A percentile compares a stretch with the other conserved stretches of the same genome.
phyloP scores from a whole-genome alignment of 2,329 filamentous ascomycete genomes.

The Alternaria triticimaculans region DNA sequence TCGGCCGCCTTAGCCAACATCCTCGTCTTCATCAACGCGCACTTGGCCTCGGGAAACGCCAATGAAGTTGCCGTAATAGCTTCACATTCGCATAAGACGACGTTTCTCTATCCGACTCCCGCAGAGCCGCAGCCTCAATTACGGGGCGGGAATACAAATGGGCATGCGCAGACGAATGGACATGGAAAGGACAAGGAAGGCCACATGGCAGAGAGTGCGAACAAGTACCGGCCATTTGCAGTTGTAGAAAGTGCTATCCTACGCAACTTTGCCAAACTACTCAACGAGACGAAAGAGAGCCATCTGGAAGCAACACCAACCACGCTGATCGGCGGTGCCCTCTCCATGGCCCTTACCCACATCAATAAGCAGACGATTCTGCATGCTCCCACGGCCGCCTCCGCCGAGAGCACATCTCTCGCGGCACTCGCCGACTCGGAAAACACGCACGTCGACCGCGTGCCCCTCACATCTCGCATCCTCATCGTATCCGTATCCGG shows the following conservation, averaged over 20 bases:
- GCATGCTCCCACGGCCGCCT: constrained; percentile 45
- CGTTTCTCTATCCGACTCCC: constrained; percentile 83
- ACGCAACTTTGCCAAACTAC: constrained; percentile 73
- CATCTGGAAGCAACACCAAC: constrained; percentile 74
- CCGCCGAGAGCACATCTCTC: constrained; percentile 52
- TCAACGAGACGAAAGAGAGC: constrained; percentile 68
- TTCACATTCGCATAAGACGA: constrained; percentile 82
- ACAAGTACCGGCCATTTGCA: constrained; percentile 93
- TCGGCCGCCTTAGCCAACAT: constrained; percentile 86
- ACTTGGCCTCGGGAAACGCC: constrained; percentile 89
- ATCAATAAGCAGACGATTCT: constrained; percentile 80
- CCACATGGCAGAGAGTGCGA: constrained; percentile 61
- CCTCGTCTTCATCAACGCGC: constrained; percentile 95
- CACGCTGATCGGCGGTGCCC: constrained; percentile 87
- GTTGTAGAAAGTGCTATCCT: constrained; percentile 84
- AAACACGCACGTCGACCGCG: constrained; percentile 42
- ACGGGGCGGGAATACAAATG: constrained; percentile 28
- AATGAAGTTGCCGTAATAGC: constrained; percentile 94
- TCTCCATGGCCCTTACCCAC: constrained; percentile 87
- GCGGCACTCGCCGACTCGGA: constrained; percentile 55
- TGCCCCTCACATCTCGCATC: constrained; percentile 77
- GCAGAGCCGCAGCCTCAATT: constrained; percentile 22
- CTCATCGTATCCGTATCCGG: constrained; percentile 89
- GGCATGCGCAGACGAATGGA: constrained; percentile 37
- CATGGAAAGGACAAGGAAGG: constrained; percentile 23